phyloP scores from a whole-genome alignment of 1,284 basidiomycete genomes.

The Cutaneotrichosporon daszewskae region DNA sequence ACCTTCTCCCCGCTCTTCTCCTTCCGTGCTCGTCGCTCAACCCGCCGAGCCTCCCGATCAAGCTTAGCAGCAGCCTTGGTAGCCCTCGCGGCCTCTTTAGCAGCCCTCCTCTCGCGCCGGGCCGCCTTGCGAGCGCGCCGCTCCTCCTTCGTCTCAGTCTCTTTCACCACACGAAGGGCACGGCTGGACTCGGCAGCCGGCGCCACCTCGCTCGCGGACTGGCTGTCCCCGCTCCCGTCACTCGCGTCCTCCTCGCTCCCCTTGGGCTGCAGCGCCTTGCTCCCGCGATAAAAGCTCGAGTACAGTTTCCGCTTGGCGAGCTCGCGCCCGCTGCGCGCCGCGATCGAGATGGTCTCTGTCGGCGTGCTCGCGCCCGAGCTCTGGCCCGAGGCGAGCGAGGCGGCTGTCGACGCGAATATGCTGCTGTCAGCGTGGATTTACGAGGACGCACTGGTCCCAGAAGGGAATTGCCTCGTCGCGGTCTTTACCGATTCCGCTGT shows the following conservation, averaged over 20 bases:
- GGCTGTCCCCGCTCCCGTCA: background rate
- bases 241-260: background rate
- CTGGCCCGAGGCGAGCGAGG: slow-evolving; percentile 59
- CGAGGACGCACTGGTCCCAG: slow-evolving; percentile 78
- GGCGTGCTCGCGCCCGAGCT: slow-evolving; percentile 25
- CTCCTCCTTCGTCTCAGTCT: slow-evolving; percentile 3
- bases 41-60: slow-evolving; percentile 1
- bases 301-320: slow-evolving; percentile 69
- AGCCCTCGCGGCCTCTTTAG: background rate
- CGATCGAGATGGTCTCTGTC: slow-evolving; percentile 51
- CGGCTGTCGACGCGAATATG: slow-evolving; percentile 68
- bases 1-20: too few relatives aligned
- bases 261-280: background rate
- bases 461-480: slow-evolving; percentile 88
- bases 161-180: background rate
- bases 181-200: background rate
- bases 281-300: slow-evolving; percentile 73
- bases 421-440: slow-evolving; percentile 47
- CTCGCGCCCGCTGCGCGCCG: slow-evolving; percentile 67
- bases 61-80: background rate
- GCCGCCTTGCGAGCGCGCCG: background rate
- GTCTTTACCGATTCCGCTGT: slow-evolving; percentile 80
- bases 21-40: too few relatives aligned
- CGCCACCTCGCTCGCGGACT: background rate
- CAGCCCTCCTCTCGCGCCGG: background rate